Evolutionary conservation across 2,329 filamentous ascomycete genomes (phyloP).

Genomic region (Teratosphaeria viscida): DNA sequence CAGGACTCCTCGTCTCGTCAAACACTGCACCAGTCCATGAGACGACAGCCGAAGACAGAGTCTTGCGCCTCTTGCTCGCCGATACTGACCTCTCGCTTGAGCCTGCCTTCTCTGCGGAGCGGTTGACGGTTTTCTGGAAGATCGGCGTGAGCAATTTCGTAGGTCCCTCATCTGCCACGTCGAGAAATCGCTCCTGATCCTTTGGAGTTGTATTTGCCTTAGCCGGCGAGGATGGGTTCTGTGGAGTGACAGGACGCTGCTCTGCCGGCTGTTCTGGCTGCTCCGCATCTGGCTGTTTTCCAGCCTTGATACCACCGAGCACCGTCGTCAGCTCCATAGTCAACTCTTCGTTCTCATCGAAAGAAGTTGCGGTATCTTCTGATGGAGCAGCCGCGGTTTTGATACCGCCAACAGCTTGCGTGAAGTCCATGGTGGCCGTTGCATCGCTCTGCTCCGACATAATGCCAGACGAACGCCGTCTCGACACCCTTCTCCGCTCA

Average conservation of each 20-base stretch:
- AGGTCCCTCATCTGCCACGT: conserved; percentile 34
- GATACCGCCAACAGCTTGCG: conserved; percentile 41
- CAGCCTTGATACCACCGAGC: conserved; percentile 33
- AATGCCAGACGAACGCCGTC: conserved; percentile 25
- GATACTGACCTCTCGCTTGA: conserved; percentile 2
- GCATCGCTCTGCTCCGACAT: conserved; percentile 30
- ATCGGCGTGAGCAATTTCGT: conserved; percentile 26
- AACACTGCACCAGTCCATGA: conserved; percentile 9
- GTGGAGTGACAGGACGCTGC: conserved; percentile 23
- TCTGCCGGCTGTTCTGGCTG: not conserved
- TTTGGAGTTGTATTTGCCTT: conserved; percentile 45
- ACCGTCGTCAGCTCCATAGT: conserved; percentile 45
- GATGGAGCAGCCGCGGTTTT: conserved; percentile 4
- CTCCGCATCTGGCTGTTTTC: conserved; percentile 15
- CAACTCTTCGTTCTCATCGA: conserved; percentile 36
- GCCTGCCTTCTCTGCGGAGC: conserved; percentile 14
- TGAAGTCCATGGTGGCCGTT: conserved; percentile 46
- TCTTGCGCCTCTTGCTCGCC: conserved; percentile 9
- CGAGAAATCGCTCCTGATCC: conserved; percentile 45
- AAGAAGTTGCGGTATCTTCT: conserved; percentile 14
- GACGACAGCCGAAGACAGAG: conserved; percentile 11
- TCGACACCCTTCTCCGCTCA: conserved; percentile 22
- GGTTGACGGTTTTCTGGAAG: conserved; percentile 21
- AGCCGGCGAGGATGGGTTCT: conserved; percentile 35
- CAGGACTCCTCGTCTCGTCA: conserved; percentile 5